Base-by-base conservation (phyloP, 805 yeast genomes). In the Kazachstania martiniae region DNA sequence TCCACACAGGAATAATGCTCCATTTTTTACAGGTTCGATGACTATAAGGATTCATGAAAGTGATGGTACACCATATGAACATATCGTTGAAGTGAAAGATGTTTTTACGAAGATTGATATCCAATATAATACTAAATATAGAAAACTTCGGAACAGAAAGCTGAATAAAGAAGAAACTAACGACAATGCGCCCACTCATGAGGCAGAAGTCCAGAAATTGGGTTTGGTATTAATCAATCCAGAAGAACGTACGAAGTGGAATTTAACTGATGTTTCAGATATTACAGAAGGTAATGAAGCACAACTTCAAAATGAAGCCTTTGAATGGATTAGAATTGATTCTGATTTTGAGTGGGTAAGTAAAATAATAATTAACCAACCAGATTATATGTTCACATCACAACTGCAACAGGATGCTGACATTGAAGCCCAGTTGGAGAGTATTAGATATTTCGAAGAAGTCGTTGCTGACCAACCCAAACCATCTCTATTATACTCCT, bases 41-140 rank as follows among this genome's bases (percentile, higher is more conserved):
- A 91, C 99, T 0, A 83, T 91, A 23, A 66, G 98, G 47, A 87
- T 91, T 23, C 98, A 91, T 52, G 99, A 91, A 50, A 93, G 95
- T 0, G 97, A 91, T 56, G 98, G 98, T 7, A 85, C 97, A 0
- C 98, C 99, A 0, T 91, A 91, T 51, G 99, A 91, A 49, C 99
- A 91, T 53, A 89, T 91, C 29, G 95, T 91, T 15, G 93, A 85
- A 42, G 62, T 91, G 32, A 83, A 85, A 45, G 96, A 89, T 27
- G 71, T 75, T 1, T 74, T 77, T 43, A 83, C 94, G 1, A 85
- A 83, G 49, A 63, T 91, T 28, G 98, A 91, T 49, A 85, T 91
- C 29, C 97, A 85, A 51, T 91, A 91, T 59, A 91, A 91, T 56
- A 85, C 97, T 4, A 89, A 86, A 54, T 85, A 84, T 53, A 83